Base-by-base conservation (phyloP, 441 rosid species). In the Metrosideros polymorpha region DNA sequence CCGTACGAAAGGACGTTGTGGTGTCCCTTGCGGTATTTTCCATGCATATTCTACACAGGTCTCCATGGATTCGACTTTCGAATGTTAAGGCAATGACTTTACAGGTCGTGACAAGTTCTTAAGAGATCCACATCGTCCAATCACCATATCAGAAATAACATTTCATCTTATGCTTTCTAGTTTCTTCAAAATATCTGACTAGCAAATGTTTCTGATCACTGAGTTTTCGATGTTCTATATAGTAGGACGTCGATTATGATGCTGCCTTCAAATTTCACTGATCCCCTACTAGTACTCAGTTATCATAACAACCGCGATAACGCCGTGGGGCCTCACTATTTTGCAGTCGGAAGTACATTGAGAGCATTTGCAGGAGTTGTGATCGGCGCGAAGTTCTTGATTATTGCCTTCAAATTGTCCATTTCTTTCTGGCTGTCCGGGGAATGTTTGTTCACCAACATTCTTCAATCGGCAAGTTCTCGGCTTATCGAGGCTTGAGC, bases 281-380 rank as follows among this genome's bases (percentile, higher is more conserved):
- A n/a, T n/a, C n/a, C n/a, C n/a, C n/a, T n/a, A n/a, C n/a, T n/a
- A n/a, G n/a, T n/a, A n/a, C n/a, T n/a, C n/a, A n/a, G n/a, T n/a
- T n/a, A n/a, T n/a, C n/a, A n/a, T n/a, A n/a, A n/a, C n/a, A n/a
- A n/a, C n/a, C n/a, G 77, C 27, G 0, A 66, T 3, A n/a, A 66
- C 7, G 4, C 77, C 7, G 27, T 22, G 39, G 27, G 45, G 18
- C 45, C 25, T 66, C 77, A 19, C 42, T 61, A 19, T 63, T 66
- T 29, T 84, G 53, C 76, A 91, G 93, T 86, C 32, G 90, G 93
- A 19, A 86, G 85, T 14, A 86, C 89, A 14, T 22, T 89, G 84
- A 91, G 92, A 84, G 89, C 86, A 32, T 54, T 89, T 9, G 66
- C 43, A 3, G 93, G 93, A 83, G 88, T 89, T n/a, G 17, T 87